Percentiles rank a stretch among this genome's conserved stretches.
Conservation (phyloP, 2,329 filamentous ascomycete genomes). For the Microsporum canis region DNA sequence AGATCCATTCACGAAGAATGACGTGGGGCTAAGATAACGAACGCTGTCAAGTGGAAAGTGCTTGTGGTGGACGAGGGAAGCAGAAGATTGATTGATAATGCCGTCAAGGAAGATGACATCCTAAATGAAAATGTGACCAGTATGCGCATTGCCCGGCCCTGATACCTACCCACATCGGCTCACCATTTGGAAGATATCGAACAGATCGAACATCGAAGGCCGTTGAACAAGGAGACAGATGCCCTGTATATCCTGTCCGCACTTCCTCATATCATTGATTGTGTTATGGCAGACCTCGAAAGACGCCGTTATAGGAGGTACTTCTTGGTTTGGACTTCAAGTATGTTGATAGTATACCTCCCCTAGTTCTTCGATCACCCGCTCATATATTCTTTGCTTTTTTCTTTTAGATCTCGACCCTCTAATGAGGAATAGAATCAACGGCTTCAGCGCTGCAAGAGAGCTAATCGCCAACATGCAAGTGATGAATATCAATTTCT, state of each 20-base stretch:
- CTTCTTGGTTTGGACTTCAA: slow-evolving; percentile 74
- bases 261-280: slow-evolving; percentile 79
- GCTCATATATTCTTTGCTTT: slow-evolving; percentile 18
- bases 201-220: slow-evolving; percentile 75
- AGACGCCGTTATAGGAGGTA: slow-evolving; percentile 66
- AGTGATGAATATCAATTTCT: slow-evolving; percentile 78
- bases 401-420: slow-evolving; percentile 51
- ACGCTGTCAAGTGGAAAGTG: slow-evolving; percentile 72
- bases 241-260: slow-evolving; percentile 87
- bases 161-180: neutral
- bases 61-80: slow-evolving; percentile 77
- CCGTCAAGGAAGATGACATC: slow-evolving; percentile 89
- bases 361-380: neutral
- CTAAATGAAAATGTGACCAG: slow-evolving; percentile 94
- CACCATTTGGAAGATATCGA: slow-evolving; percentile 61
- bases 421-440: slow-evolving; percentile 59
- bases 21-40: neutral
- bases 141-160: slow-evolving; percentile 31
- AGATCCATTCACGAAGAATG: neutral
- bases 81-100: slow-evolving; percentile 78
- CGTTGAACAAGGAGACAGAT: slow-evolving; percentile 79
- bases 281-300: slow-evolving; percentile 84
- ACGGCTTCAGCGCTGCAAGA: slow-evolving; percentile 56
- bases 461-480: slow-evolving; percentile 70
- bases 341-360: slow-evolving; percentile 29